These are phyloP conservation scores for Backusella australiensis DNA, from an alignment of 192 early-diverging fungal species.

Conservation along the genomic window DNA sequence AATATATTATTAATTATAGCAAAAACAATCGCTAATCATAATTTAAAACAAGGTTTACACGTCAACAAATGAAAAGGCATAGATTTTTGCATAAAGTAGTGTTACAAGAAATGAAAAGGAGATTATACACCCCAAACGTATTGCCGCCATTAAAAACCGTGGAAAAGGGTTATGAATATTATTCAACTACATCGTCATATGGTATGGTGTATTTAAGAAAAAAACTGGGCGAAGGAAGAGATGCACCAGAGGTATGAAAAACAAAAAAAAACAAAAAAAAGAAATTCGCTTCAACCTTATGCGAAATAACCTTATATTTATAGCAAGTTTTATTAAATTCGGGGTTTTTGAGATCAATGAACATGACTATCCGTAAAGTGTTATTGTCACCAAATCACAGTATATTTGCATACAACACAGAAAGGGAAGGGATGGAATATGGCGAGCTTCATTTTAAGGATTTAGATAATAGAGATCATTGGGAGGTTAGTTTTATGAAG, in stretches of 20 bases:
- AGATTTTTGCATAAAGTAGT: slow-evolving; percentile 10
- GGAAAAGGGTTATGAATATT: slow-evolving; percentile 53
- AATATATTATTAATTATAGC: background rate
- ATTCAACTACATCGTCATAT: slow-evolving; percentile 42
- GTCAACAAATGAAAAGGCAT: slow-evolving; percentile 17
- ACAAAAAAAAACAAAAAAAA: background rate
- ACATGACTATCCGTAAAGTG: slow-evolving; percentile 46
- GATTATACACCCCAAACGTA: slow-evolving; percentile 36
- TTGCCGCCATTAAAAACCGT: slow-evolving; percentile 46
- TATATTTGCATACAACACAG: slow-evolving; percentile 51
- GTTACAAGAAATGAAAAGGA: slow-evolving; percentile 53
- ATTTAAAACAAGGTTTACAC: slow-evolving; percentile 13
- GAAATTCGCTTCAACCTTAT: background rate
- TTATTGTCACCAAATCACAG: slow-evolving; percentile 50
- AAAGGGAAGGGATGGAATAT: slow-evolving; percentile 51
- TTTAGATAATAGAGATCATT: slow-evolving; percentile 31
- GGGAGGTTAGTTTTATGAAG: slow-evolving; percentile 12
- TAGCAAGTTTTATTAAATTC: slow-evolving; percentile 55
- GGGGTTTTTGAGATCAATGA: slow-evolving; percentile 42
- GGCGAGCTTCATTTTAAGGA: slow-evolving; percentile 52
- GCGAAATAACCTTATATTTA: background rate
- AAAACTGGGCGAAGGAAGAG: slow-evolving; percentile 29
- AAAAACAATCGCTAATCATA: background rate
- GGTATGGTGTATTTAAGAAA: slow-evolving; percentile 53
- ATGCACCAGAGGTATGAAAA: slow-evolving; percentile 40